phyloP scores from a whole-genome alignment of 805 yeast genomes.

The Cyberlindnera veronae region DNA sequence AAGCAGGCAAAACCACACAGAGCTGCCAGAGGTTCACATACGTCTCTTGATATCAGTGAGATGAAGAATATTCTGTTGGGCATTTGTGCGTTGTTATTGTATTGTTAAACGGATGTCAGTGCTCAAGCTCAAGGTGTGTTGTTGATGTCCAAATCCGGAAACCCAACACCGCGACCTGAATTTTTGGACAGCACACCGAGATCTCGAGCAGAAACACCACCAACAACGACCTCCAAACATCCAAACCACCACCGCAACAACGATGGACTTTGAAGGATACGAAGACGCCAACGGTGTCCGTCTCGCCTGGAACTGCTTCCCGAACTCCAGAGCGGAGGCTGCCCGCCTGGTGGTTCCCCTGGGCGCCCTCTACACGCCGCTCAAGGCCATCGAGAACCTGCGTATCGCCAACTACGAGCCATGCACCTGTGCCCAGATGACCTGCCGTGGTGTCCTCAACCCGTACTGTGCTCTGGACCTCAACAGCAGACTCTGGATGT shows the following conservation, averaged over 20 bases:
- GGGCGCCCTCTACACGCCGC: slow-evolving; percentile 93
- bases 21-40: slow-evolving; percentile 7
- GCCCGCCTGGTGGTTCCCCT: slow-evolving; percentile 90
- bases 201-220: no score
- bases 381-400: slow-evolving; percentile 71
- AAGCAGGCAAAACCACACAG: neutral
- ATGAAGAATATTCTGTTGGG: slow-evolving; percentile 36
- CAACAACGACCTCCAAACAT: no score
- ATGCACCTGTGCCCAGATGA: slow-evolving; percentile 64
- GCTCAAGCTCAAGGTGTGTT: no score
- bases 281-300: slow-evolving; percentile 77
- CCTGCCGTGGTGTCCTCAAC: slow-evolving; percentile 82
- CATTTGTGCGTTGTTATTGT: no score
- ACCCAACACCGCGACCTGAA: no score
- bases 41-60: slow-evolving; percentile 49
- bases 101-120: no score
- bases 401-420: slow-evolving; percentile 86
- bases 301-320: slow-evolving; percentile 81
- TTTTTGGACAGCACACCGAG: no score
- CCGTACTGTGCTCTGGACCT: slow-evolving; percentile 83
- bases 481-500: slow-evolving; percentile 74
- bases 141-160: no score
- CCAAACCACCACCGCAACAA: no score
- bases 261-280: slow-evolving; percentile 49
- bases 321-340: slow-evolving; percentile 85